Evolutionary conservation across 345 rosid species (phyloP).

Genomic region (Eucalyptus regnans): DNA sequence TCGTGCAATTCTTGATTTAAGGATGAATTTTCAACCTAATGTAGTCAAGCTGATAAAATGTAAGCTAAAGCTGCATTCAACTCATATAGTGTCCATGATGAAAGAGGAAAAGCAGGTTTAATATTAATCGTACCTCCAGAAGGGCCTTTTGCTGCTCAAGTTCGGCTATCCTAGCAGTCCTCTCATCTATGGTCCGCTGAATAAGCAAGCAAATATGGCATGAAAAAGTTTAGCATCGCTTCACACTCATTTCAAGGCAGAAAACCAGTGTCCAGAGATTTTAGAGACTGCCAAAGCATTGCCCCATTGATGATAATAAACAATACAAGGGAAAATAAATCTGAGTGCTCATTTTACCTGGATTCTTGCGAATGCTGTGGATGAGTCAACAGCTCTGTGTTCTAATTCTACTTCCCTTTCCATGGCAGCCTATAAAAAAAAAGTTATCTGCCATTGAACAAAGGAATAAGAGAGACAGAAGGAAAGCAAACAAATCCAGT

Average conservation of each 20-base stretch:
- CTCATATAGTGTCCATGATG: background rate
- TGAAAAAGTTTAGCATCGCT: background rate
- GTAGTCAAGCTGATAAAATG: constrained; percentile 3
- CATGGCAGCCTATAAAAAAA: constrained; percentile 70
- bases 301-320: background rate
- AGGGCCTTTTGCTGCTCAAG: constrained; percentile 92
- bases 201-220: background rate
- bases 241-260: background rate
- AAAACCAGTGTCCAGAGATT: background rate
- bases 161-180: constrained; percentile 76
- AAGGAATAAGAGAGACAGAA: background rate
- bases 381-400: constrained; percentile 86
- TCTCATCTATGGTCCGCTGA: constrained; percentile 90
- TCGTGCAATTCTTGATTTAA: constrained; percentile 94
- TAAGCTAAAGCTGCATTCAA: background rate
- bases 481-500: background rate
- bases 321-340: background rate
- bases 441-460: background rate
- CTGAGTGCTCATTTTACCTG: constrained; percentile 52
- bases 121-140: constrained; percentile 57
- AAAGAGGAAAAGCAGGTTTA: background rate
- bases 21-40: constrained; percentile 80
- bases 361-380: constrained; percentile 87
- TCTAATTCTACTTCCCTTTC: constrained; percentile 94
- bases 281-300: background rate